Conservation (phyloP, 345 rosid genomes). For the Rhizophora apiculata region DNA sequence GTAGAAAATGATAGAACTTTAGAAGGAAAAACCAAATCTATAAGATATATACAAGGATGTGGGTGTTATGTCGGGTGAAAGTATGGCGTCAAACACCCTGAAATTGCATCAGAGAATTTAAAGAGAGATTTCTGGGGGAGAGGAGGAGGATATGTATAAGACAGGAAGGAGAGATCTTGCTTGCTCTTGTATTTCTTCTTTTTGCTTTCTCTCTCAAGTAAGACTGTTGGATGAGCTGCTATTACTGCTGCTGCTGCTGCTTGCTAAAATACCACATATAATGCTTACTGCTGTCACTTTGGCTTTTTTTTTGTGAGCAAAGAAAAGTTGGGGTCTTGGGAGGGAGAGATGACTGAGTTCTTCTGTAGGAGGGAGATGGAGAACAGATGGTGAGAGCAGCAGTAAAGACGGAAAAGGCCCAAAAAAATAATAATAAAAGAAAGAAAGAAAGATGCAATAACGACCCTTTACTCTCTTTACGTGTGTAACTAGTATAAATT, state of each 20-base stretch:
- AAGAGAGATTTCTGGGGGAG: background rate
- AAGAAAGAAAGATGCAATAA: slow-evolving; percentile 5
- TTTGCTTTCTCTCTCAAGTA: background rate
- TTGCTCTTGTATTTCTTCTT: slow-evolving; percentile 13
- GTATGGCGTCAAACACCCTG: slow-evolving; percentile 36
- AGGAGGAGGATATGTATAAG: slow-evolving; percentile 3
- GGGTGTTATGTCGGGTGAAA: slow-evolving; percentile 37
- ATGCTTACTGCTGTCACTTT: slow-evolving; percentile 34
- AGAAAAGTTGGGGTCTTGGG: slow-evolving; percentile 8
- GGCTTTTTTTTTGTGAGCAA: slow-evolving; percentile 28
- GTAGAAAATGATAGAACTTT: background rate
- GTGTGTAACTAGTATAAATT: background rate
- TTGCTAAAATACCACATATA: background rate
- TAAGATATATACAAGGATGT: slow-evolving; percentile 24
- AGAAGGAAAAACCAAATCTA: slow-evolving; percentile 18
- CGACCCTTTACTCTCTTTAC: slow-evolving; percentile 3
- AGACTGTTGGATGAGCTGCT: slow-evolving; percentile 1
- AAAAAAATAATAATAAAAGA: background rate
- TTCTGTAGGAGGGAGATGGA: background rate
- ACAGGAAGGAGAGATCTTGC: slow-evolving; percentile 30
- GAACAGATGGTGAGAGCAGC: background rate
- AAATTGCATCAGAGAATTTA: slow-evolving; percentile 25
- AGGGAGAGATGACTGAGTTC: slow-evolving; percentile 28
- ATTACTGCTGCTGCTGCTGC: slow-evolving; percentile 9
- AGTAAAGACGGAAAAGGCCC: background rate